A percentile compares a stretch with the other conserved stretches of the same genome.
phyloP scores from a whole-genome alignment of 2,329 filamentous ascomycete genomes.

The Amphichorda felina region DNA sequence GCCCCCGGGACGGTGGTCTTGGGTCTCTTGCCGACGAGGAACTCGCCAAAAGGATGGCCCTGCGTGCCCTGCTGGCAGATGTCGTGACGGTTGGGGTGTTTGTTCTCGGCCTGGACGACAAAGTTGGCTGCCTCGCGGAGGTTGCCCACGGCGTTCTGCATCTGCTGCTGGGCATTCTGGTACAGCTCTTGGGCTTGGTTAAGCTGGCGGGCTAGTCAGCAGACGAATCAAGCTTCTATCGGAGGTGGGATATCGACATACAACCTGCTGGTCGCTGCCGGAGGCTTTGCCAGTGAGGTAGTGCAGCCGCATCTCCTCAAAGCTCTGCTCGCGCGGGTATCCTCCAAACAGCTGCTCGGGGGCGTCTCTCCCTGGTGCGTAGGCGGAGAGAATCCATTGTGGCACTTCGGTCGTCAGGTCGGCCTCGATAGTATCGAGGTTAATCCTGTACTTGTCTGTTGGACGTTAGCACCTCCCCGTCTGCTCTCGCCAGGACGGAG shows the following conservation, averaged over 20 bases:
- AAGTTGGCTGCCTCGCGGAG: slow-evolving; percentile 62
- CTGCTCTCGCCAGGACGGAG: not conserved
- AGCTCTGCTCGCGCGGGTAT: slow-evolving; percentile 66
- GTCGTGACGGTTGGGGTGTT: slow-evolving; percentile 66
- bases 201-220: slow-evolving; percentile 29
- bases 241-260: slow-evolving; percentile 15
- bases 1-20: not conserved
- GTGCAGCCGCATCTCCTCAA: slow-evolving; percentile 74
- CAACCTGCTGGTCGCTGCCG: slow-evolving; percentile 46
- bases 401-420: slow-evolving; percentile 65
- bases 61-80: slow-evolving; percentile 37
- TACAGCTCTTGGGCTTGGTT: slow-evolving; percentile 50
- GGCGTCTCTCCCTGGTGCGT: slow-evolving; percentile 65
- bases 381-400: slow-evolving; percentile 77
- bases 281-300: slow-evolving; percentile 48
- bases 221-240: not conserved
- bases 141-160: slow-evolving; percentile 57
- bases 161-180: slow-evolving; percentile 56
- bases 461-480: not conserved
- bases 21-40: slow-evolving; percentile 24
- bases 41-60: slow-evolving; percentile 31
- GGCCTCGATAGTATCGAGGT: slow-evolving; percentile 43
- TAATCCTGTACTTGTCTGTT: slow-evolving; percentile 36
- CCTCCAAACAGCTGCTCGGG: slow-evolving; percentile 80
- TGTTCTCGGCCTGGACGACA: slow-evolving; percentile 51